A percentile compares a stretch with the other conserved stretches of the same genome.
Evolutionary conservation across 108 stramenopile species (phyloP).

Genomic region (Cyclotella baltica): DNA sequence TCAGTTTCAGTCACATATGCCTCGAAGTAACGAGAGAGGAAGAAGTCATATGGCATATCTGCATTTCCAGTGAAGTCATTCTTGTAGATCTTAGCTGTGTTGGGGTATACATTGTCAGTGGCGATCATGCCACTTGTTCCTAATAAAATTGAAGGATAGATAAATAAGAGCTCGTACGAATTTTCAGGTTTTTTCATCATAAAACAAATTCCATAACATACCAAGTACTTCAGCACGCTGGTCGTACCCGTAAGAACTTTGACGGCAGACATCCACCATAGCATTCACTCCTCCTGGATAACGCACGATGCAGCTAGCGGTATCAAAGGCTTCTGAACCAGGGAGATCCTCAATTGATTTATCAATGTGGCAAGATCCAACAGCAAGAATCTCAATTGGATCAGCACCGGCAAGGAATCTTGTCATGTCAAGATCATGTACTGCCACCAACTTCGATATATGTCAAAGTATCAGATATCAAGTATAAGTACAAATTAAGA

Average conservation of each 20-base stretch:
- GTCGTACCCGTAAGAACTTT: constrained; percentile 96
- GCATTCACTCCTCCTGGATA: constrained; percentile 90
- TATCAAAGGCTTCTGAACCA: constrained; percentile 93
- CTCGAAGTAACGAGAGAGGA: constrained; percentile 95
- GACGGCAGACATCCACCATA: constrained; percentile 96
- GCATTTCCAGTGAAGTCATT: constrained; percentile 95
- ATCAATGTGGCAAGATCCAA: constrained; percentile 95
- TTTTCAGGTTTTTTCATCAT: no score
- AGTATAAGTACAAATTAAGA: neutral
- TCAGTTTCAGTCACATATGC: constrained; percentile 93
- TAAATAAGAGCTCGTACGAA: no score
- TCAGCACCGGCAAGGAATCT: constrained; percentile 93
- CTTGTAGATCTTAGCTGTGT: constrained; percentile 91
- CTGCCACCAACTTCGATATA: constrained; percentile 97
- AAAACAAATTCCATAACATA: neutral
- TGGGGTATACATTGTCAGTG: constrained; percentile 97
- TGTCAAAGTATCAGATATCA: constrained; percentile 88
- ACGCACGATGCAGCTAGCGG: constrained; percentile 90
- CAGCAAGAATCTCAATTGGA: constrained; percentile 91
- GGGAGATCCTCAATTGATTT: constrained; percentile 83
- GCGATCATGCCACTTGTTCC: constrained; percentile 95
- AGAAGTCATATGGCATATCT: constrained; percentile 98
- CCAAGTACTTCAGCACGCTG: constrained; percentile 94
- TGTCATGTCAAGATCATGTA: constrained; percentile 97
- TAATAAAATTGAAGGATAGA: constrained; percentile 93